Evolutionary conservation across 768 basidiomycete genomes (phyloP), one percentile per base, ranked within the genome.

Genomic region (Kwoniella dejecticola): DNA sequence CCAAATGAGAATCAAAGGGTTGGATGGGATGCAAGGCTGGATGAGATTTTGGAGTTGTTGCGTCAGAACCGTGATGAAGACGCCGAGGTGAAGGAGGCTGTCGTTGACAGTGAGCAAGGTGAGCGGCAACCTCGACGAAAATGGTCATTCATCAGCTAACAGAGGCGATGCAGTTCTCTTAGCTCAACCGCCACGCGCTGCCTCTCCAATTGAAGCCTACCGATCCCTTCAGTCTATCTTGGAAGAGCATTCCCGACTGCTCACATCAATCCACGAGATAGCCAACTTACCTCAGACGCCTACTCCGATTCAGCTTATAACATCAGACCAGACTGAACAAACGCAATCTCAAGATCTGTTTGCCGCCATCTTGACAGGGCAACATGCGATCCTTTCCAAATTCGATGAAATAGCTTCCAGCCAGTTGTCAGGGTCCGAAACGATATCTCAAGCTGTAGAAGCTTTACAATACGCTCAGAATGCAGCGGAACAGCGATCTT

Each of bases 361-460:
- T 21, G 40, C 44, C 15, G 62, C 54, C 5, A 57, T 63, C 17
- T 21, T 63, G 4, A 52, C 62, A 30, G 55, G 62, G 2, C 62
- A 63, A 52, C 62, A 58, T 53, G 62, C 62, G 17, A 64, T 58
- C 24, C 31, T 54, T 4, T 17, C 26, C 19, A 64, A 59, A 30
- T 59, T 59, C n/a, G 56, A 57, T 27, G 62, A 59, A 19, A 45
- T 57, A 47, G 42, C 62, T 13, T 49, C 52, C 2, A 12, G 33
- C 19, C 53, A 48, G 7, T 36, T 26, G 17, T 36, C 33, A 0
- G 60, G 48, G 15, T n/a, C 31, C 3, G 4, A 17, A n/a, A 23
- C 21, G 5, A 30, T 62, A 15, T 26, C 21, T 24, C 26, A 56
- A 27, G 57, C 57, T 17, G 45, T 52, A 33, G 38, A 36, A 17